phyloP scores from a whole-genome alignment of 108 stramenopile genomes.

The Nannochloropsis salina region DNA sequence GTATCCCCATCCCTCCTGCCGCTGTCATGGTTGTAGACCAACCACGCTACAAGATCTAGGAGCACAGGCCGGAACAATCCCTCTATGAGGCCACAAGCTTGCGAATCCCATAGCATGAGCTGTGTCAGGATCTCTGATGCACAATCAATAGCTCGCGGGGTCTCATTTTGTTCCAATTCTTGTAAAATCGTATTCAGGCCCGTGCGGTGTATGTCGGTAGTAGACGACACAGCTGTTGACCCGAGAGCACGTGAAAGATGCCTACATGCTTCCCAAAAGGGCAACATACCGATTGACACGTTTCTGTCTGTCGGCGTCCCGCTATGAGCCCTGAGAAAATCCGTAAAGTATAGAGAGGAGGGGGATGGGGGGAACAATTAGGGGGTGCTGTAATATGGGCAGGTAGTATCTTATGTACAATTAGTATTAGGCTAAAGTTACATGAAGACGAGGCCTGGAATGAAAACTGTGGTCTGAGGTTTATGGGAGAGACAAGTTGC shows the following conservation, averaged over 20 bases:
- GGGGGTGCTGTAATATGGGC: too few species aligned
- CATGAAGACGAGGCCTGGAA: too few species aligned
- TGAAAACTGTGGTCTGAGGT: too few species aligned
- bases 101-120: background rate
- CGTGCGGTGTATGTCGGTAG: background rate
- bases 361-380: too few species aligned
- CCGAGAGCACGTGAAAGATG: conserved; percentile 9
- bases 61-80: background rate
- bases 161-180: background rate
- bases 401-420: too few species aligned
- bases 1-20: background rate
- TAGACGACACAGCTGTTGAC: background rate
- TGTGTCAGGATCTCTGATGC: background rate
- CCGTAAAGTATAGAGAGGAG: too few species aligned
- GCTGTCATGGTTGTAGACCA: background rate
- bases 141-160: background rate
- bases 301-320: too few species aligned
- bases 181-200: background rate
- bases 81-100: background rate
- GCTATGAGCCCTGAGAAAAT: too few species aligned
- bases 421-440: too few species aligned
- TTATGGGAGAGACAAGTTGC: too few species aligned
- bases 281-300: background rate
- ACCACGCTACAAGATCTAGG: conserved; percentile 8
- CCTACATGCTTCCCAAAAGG: background rate